Conservation (phyloP, 2,329 filamentous ascomycete genomes). For the Colletotrichum tropicale region DNA sequence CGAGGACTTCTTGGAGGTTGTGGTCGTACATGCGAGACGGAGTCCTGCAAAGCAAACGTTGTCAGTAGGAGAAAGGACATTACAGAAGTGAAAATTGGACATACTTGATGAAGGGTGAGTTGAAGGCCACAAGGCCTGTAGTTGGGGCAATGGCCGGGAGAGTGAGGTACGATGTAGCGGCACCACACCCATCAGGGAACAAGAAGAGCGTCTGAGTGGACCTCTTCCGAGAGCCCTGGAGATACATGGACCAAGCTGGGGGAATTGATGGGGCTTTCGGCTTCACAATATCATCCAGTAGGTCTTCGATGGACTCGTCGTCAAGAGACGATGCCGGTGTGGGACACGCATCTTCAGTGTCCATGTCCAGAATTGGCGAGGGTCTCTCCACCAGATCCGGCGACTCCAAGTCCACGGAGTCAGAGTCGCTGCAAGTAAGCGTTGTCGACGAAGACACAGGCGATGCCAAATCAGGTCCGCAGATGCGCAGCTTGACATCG, state of each 20-base stretch:
- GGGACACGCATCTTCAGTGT: neutral
- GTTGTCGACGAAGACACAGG: neutral
- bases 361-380: neutral
- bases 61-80: neutral
- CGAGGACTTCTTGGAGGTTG: neutral
- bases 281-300: neutral
- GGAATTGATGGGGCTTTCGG: neutral
- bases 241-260: neutral
- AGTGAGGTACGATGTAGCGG: neutral
- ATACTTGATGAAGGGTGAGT: neutral
- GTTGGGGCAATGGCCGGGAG: neutral
- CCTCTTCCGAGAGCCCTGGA: neutral
- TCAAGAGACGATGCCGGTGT: neutral
- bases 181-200: neutral
- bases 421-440: neutral
- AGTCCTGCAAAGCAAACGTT: constrained; percentile 43
- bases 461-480: neutral
- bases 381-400: neutral
- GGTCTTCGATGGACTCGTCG: neutral
- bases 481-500: constrained; percentile 46
- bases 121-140: neutral
- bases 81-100: accelerated
- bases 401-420: neutral
- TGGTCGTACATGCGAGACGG: neutral
- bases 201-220: neutral